Evolutionary conservation across 192 early-diverging fungal species (phyloP).

Genomic region (Mortierella claussenii): DNA sequence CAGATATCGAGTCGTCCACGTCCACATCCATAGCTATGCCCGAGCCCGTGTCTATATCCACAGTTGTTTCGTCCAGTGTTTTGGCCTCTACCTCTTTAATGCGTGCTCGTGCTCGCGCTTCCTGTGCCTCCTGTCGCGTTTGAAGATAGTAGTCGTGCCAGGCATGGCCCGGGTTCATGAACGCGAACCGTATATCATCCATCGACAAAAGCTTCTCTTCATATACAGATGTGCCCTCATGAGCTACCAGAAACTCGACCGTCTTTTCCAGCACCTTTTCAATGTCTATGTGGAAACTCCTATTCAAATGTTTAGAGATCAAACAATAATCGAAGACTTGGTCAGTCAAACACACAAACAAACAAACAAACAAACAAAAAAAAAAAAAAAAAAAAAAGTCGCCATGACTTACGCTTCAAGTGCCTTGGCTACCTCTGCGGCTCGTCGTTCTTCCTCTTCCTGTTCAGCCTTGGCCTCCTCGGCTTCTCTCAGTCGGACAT

Average conservation of each 20-base stretch:
- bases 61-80: background rate
- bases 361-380: background rate
- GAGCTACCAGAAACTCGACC: slow-evolving; percentile 8
- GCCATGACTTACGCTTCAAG: background rate
- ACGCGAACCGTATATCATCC: slow-evolving; percentile 20
- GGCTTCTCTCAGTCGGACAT: slow-evolving; percentile 25
- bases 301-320: background rate
- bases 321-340: background rate
- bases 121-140: slow-evolving; percentile 1
- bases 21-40: too few relatives aligned
- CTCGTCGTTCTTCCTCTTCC: slow-evolving; percentile 17
- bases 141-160: slow-evolving; percentile 27
- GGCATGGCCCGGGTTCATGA: slow-evolving; percentile 13
- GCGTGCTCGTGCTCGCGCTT: background rate
- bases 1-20: too few relatives aligned
- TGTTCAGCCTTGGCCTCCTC: slow-evolving; percentile 35
- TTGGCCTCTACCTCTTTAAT: slow-evolving; percentile 1
- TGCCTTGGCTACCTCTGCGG: background rate
- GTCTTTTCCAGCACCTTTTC: slow-evolving; percentile 38
- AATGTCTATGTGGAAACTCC: slow-evolving; percentile 27
- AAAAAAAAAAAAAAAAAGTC: background rate
- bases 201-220: slow-evolving; percentile 9
- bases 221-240: slow-evolving; percentile 1
- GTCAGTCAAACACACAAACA: too few relatives aligned
- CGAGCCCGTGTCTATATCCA: too few relatives aligned